phyloP scores from a whole-genome alignment of 306 rosid genomes.

The Dalbergia oliveri region DNA sequence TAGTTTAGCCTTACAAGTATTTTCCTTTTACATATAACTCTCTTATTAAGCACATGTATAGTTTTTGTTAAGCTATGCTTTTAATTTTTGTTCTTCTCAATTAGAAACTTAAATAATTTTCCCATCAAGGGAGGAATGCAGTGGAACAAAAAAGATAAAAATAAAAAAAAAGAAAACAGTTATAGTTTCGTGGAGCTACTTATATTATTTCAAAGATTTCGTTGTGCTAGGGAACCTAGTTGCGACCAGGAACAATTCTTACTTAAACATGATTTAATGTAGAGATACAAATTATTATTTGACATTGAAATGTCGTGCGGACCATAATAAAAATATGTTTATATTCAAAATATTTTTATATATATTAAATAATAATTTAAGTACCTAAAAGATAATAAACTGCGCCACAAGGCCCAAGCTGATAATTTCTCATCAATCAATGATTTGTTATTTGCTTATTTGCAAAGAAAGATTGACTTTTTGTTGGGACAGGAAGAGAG shows the following conservation, averaged over 20 bases:
- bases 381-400: no score
- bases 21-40: background rate
- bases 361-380: no score
- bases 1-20: background rate
- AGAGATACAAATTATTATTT: no score
- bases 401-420: no score
- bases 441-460: background rate
- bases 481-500: background rate
- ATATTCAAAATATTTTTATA: no score
- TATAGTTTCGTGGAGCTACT: no score
- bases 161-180: background rate
- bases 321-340: no score
- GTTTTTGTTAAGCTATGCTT: background rate
- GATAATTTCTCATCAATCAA: no score
- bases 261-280: no score
- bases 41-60: background rate
- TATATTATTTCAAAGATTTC: background rate
- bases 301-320: no score
- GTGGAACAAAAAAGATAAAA: background rate
- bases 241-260: no score
- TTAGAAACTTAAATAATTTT: background rate
- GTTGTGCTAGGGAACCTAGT: background rate
- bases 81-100: background rate
- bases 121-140: background rate
- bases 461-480: background rate